Base-by-base conservation (phyloP, 768 basidiomycete species). In the Gymnopilus junonius region DNA sequence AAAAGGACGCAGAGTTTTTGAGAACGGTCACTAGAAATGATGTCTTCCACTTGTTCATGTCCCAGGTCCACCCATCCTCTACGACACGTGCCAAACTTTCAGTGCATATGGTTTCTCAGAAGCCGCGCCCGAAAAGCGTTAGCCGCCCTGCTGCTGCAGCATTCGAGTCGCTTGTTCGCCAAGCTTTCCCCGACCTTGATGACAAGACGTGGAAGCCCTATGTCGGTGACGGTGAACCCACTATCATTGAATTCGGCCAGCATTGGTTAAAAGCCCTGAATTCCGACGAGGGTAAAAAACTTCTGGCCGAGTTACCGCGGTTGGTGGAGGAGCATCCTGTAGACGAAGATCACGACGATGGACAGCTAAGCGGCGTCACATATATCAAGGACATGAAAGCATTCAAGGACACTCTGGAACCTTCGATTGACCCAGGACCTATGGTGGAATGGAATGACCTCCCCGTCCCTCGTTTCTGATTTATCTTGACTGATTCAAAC, bases 41-140 rank as follows among this genome's bases (percentile, higher is more conserved):
- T 32, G 80, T 99, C 34, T 66, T 93, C 25, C 71, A 81, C 8
- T 77, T 97, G 53, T 95, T 94, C 83, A 76, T 83, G 42, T 77
- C 80, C 15, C 83, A 84, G 58, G 86, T 94, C 55, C 89, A 94
- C 70, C 90, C 89, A 4, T 84, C 81, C 0, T 92, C 93, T 0
- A 65, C 78, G 29, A 83, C 80, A 2, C 88, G 96, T 39, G 82
- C 91, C 14, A 99, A 99, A 76, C 78, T 95, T 55, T 94, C 95
- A 1, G 81, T 93, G 50, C 97, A 96, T 65, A 80, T 93, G 76
- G 80, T 82, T 46, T 94, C 93, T 11, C 88, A 88, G 70, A 90
- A 85, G 73, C 83, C 85, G 17, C 83, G 75, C 8, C 78, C 79
- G 3, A 83, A 82, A 70, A 87, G 82, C 65, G 83, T 95, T 72